Percentiles rank a stretch among this genome's conserved stretches.
phyloP scores from a whole-genome alignment of 23 red algal species.

The Gracilariopsis chorda region DNA sequence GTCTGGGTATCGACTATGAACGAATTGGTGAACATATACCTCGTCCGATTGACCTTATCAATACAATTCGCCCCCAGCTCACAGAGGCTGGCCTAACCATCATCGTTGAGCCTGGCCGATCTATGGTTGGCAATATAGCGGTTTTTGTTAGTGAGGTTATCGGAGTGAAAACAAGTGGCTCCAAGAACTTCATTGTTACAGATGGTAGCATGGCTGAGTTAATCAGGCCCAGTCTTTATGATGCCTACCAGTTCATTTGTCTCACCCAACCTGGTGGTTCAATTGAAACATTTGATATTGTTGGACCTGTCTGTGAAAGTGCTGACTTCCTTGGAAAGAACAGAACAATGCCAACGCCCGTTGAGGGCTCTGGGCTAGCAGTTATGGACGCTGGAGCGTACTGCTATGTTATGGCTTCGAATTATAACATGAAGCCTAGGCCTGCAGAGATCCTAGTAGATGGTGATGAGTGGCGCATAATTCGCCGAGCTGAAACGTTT shows the following conservation, averaged over 20 bases:
- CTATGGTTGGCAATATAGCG: conserved; percentile 85
- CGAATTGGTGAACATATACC: conserved; percentile 76
- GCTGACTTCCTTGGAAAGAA: conserved; percentile 94
- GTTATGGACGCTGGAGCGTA: conserved; percentile 95
- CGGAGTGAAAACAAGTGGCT: conserved; percentile 92
- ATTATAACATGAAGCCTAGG: conserved; percentile 94
- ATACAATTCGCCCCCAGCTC: conserved; percentile 81
- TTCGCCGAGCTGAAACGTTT: conserved; percentile 82
- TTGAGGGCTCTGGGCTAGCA: conserved; percentile 77
- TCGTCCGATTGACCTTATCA: conserved; percentile 80
- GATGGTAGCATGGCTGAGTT: conserved; percentile 95
- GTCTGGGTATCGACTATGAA: conserved; percentile 96
- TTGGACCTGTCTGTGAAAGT: conserved; percentile 94
- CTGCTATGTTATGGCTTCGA: conserved; percentile 90
- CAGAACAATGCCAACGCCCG: conserved; percentile 65
- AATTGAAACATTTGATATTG: conserved; percentile 75
- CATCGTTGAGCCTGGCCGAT: conserved; percentile 93
- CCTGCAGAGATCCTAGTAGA: conserved; percentile 90
- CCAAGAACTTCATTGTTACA: conserved; percentile 87
- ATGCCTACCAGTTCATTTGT: conserved; percentile 84
- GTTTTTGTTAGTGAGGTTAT: conserved; percentile 82
- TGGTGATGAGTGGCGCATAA: conserved; percentile 71
- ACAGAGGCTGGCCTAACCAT: conserved; percentile 61
- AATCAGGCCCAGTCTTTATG: conserved; percentile 89
- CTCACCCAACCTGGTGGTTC: conserved; percentile 67